Percentiles rank a stretch among this genome's conserved stretches.
These are phyloP conservation scores for Tetrahymena malaccensis DNA, from an alignment of 73 alveolate genomes.

Conservation along the genomic window DNA sequence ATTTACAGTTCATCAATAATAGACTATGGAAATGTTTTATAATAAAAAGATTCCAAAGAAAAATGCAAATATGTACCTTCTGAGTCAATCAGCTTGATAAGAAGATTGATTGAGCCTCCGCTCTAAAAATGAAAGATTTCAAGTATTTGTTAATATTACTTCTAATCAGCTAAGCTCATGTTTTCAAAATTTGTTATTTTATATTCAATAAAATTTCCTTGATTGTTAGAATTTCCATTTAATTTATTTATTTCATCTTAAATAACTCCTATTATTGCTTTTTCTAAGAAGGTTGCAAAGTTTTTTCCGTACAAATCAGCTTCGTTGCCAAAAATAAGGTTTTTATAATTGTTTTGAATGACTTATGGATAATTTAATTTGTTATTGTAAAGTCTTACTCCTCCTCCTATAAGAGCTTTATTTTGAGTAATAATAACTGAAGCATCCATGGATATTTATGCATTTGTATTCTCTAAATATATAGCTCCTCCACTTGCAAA, in stretches of 20 bases:
- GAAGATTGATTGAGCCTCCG: not conserved
- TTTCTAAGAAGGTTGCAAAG: not conserved
- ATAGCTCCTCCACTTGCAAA: not conserved
- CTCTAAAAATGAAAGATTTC: not conserved
- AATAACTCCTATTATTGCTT: not conserved
- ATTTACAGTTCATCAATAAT: not conserved
- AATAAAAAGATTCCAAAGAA: not conserved
- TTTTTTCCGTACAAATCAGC: not conserved
- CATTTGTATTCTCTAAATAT: not conserved
- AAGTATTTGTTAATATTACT: not conserved
- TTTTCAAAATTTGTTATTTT: not conserved
- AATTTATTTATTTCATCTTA: not conserved
- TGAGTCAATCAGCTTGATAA: not conserved
- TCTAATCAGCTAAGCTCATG: not conserved
- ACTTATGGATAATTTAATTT: not conserved
- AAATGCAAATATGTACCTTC: not conserved
- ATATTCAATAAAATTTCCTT: not conserved
- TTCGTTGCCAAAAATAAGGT: not conserved
- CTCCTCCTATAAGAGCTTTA: not conserved
- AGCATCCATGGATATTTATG: not conserved
- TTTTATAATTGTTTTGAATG: not conserved
- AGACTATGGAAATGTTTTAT: not conserved
- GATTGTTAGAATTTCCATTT: not conserved
- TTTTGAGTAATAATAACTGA: not conserved
- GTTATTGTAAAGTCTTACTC: not conserved